These are phyloP conservation scores for Cordyceps javanica DNA, from an alignment of 2,329 filamentous ascomycete genomes.

Conservation along the genomic window DNA sequence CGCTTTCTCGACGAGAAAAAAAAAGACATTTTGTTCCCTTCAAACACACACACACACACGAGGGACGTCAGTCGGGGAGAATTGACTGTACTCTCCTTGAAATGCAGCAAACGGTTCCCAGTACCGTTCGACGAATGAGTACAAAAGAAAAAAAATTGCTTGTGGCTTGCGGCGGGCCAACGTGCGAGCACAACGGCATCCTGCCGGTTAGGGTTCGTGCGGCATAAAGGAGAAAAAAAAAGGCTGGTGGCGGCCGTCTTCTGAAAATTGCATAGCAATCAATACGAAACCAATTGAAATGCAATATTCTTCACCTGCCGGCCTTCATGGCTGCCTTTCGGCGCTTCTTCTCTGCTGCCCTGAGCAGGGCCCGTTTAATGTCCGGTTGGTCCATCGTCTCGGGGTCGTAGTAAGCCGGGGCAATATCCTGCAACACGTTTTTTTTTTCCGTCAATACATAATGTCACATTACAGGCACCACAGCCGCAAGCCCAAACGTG, in stretches of 20 bases:
- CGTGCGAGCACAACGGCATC: too few species aligned
- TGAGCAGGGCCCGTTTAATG: slow-evolving; percentile 61
- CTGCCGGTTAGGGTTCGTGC: too few species aligned
- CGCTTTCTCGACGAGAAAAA: background rate
- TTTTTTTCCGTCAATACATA: background rate
- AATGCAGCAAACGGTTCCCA: too few species aligned
- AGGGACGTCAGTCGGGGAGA: background rate
- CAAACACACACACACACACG: background rate
- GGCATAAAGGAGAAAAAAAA: too few species aligned
- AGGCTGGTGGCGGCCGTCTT: too few species aligned
- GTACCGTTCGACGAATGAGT: too few species aligned
- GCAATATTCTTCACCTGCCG: slow-evolving; percentile 33
- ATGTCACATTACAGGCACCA: slow-evolving; percentile 54
- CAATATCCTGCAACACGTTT: slow-evolving; percentile 65
- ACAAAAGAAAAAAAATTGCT: too few species aligned
- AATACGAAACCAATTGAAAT: too few species aligned
- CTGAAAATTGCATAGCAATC: too few species aligned
- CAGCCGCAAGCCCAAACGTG: too few species aligned
- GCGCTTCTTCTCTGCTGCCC: slow-evolving; percentile 53
- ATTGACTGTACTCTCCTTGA: too few species aligned
- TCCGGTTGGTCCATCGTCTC: slow-evolving; percentile 79
- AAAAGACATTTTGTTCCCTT: too few species aligned
- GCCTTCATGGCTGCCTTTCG: slow-evolving; percentile 53
- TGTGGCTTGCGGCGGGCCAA: background rate
- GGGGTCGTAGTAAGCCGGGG: slow-evolving; percentile 86